phyloP scores from a whole-genome alignment of 2,329 filamentous ascomycete species.

The Fusarium musae region DNA sequence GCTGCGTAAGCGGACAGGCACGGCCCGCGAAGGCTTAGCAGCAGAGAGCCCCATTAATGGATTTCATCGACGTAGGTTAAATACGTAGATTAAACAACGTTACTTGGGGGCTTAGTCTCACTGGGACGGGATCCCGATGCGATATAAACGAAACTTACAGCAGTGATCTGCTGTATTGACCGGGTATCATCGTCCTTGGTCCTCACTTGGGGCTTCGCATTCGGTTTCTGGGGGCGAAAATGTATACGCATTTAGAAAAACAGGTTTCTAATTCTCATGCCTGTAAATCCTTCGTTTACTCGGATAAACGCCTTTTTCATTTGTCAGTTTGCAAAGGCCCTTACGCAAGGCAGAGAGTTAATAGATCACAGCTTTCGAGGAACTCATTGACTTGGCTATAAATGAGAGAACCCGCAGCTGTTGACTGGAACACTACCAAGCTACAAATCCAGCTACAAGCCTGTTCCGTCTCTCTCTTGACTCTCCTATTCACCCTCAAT shows the following conservation, averaged over 20 bases:
- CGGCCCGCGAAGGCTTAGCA: background rate
- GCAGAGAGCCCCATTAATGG: background rate
- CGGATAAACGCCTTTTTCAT: rapidly evolving
- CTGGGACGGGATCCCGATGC: background rate
- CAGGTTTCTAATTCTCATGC: background rate
- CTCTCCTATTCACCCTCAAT: background rate
- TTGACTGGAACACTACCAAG: background rate
- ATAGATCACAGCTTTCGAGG: rapidly evolving
- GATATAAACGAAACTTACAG: rapidly evolving
- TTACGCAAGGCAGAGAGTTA: background rate
- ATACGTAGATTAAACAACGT: background rate
- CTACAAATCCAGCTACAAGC: rapidly evolving
- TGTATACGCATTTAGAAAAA: background rate
- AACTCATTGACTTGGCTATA: background rate
- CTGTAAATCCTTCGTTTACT: background rate
- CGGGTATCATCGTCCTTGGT: background rate
- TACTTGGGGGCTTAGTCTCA: rapidly evolving
- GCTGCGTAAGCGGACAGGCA: background rate
- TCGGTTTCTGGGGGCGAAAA: background rate
- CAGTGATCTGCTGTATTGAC: background rate
- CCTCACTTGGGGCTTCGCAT: background rate
- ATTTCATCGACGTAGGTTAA: background rate
- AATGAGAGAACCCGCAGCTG: background rate
- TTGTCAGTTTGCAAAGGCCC: background rate
- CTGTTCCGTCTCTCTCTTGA: rapidly evolving